Percentiles rank a stretch among this genome's conserved stretches.
Conservation (phyloP, 345 rosid species). For the Arabidopsis arenosa region DNA sequence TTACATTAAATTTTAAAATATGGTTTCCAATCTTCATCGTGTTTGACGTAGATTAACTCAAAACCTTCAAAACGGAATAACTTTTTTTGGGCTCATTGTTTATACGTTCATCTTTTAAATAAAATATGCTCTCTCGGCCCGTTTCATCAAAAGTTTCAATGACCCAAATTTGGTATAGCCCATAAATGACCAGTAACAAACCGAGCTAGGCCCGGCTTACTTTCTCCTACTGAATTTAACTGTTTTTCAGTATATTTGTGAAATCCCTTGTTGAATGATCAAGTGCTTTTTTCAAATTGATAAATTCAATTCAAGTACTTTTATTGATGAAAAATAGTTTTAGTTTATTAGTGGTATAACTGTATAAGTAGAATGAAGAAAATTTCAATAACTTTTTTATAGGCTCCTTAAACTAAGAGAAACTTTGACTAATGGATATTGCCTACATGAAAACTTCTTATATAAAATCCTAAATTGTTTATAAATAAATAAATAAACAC, state of each 20-base stretch:
- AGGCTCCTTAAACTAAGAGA: neutral
- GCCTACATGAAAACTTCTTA: neutral
- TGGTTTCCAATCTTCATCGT: neutral
- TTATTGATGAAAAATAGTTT: neutral
- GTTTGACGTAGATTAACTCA: neutral
- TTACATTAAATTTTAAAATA: neutral
- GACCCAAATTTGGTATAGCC: constrained; percentile 8
- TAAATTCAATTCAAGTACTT: no score
- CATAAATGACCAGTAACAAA: constrained; percentile 13
- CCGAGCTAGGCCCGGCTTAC: constrained; percentile 23
- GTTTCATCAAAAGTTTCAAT: neutral
- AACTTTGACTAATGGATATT: neutral
- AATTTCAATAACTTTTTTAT: neutral
- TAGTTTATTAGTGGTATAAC: neutral
- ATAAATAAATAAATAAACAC: neutral
- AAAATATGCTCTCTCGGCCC: constrained; percentile 16
- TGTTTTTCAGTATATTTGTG: constrained; percentile 2
- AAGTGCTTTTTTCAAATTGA: neutral
- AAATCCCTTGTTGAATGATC: neutral
- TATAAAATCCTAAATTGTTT: neutral
- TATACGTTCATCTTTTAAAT: neutral
- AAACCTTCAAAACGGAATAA: neutral
- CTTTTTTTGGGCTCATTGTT: constrained; percentile 10
- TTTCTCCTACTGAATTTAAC: neutral
- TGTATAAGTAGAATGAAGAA: neutral